Evolutionary conservation across 805 yeast species (phyloP), one percentile per base, ranked within the genome.

Genomic region (Peterozyma toletana): DNA sequence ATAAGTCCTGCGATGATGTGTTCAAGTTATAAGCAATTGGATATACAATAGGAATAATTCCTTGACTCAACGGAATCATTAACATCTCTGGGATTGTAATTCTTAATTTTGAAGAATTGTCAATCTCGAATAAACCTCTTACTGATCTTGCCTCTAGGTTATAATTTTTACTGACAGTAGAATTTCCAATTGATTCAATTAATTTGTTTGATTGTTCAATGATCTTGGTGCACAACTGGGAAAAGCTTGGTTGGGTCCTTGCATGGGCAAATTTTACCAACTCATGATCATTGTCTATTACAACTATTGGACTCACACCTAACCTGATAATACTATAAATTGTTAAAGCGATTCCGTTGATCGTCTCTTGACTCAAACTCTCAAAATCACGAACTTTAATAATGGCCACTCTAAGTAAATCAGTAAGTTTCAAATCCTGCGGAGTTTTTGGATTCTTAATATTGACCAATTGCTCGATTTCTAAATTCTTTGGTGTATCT

Each of bases 251-350:
- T 30, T 31, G 30, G 18, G 14, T n/a, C 9, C 37, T 5, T 21
- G 15, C 21, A 2, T 11, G 9, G n/a, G 33, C 29, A 5, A 30
- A 13, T 30, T 39, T 39, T 7, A 34, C 33, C 40, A 42, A 14
- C 13, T 49, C 50, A 16, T 54, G 51, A 16, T 58, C 59, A 11
- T 66, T 62, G 39, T 81, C 89, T 29, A 85, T 53, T 2, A 87
- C 64, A 33, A 87, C 69, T 0, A 89, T 63, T 0, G 96, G 95
- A 11, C 83, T 76, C 1, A 85, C 77, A 0, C 97, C 97, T 13
- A 85, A 60, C 42, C 72, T 69, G 11, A 70, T 63, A 55, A 83
- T 64, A 43, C 83, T 64, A 30, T 69, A 63, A 41, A 84, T 59
- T 0, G 87, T 80, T 34, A 70, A 68, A 3, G 80, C 77, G 13